phyloP scores from a whole-genome alignment of 2,329 filamentous ascomycete genomes.

The Penicillium sp. region DNA sequence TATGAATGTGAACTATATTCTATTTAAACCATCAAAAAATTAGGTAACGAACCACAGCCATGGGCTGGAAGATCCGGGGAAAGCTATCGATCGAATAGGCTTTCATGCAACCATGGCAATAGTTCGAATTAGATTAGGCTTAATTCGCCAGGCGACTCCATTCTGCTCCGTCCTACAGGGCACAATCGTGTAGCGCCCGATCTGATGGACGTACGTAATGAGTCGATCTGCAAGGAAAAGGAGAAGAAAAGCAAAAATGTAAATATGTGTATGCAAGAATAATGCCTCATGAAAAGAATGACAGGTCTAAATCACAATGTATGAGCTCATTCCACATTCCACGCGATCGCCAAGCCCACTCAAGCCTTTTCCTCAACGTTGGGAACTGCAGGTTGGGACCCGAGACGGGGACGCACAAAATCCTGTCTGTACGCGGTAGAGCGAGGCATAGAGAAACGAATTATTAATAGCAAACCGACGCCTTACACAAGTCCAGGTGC shows the following conservation, averaged over 20 bases:
- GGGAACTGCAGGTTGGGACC: conserved; percentile 5
- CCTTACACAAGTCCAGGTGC: conserved; percentile 2
- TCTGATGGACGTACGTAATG: not conserved
- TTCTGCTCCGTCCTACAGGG: not conserved
- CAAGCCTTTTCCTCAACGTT: conserved; percentile 9
- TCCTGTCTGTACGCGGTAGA: conserved; percentile 5
- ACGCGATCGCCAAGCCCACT: not conserved
- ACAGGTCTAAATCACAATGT: not conserved
- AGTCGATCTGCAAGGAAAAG: not conserved
- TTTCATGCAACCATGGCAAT: not conserved
- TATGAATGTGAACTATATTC: too few relatives aligned
- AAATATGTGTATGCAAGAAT: not conserved
- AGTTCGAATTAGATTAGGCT: not conserved
- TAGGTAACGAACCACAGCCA: not conserved
- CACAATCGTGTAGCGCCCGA: not conserved
- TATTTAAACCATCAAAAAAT: not conserved
- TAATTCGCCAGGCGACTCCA: not conserved
- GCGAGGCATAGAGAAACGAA: conserved; percentile 1
- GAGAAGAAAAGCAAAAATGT: not conserved
- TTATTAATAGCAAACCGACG: conserved; percentile 10
- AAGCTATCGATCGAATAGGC: conserved; percentile 4
- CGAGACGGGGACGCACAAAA: not conserved
- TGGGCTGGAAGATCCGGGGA: conserved; percentile 4
- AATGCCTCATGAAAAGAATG: conserved; percentile 7
- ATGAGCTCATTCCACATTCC: not conserved